Conservation (phyloP, 129 eudicot species). For the Pseudognaphalium luteoalbum region DNA sequence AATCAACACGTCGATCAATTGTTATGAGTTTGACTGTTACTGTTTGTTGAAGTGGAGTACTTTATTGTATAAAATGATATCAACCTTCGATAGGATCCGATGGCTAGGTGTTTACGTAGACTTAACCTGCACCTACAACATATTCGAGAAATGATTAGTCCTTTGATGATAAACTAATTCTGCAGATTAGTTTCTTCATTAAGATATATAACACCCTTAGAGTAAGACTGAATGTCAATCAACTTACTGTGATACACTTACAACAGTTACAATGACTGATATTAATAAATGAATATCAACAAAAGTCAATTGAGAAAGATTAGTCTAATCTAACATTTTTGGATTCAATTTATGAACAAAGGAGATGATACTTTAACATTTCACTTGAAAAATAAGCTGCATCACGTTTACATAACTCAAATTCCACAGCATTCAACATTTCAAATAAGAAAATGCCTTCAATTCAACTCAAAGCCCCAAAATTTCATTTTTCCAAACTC, state of each 20-base stretch:
- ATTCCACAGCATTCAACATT: neutral
- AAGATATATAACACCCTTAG: neutral
- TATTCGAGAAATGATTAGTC: neutral
- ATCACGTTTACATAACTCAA: neutral
- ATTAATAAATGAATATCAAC: neutral
- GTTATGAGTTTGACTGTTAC: slow-evolving; percentile 10
- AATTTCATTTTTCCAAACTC: slow-evolving; percentile 1
- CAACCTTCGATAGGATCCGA: slow-evolving; percentile 61
- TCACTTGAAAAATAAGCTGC: neutral
- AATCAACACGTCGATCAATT: slow-evolving; percentile 6
- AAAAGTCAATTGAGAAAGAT: neutral
- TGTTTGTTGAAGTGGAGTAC: neutral
- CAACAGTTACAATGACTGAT: neutral
- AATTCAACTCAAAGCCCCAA: neutral
- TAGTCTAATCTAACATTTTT: neutral
- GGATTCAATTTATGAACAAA: too few species aligned
- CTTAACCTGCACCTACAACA: slow-evolving; percentile 55
- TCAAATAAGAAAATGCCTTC: neutral
- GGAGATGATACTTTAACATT: neutral
- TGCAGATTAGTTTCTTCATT: neutral
- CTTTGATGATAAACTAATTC: neutral
- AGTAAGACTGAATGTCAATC: neutral
- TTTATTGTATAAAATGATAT: slow-evolving; percentile 1
- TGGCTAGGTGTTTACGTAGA: slow-evolving; percentile 44
- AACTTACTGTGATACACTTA: neutral